phyloP scores from a whole-genome alignment of 192 early-diverging fungal genomes.

The Coemansia sp. region DNA sequence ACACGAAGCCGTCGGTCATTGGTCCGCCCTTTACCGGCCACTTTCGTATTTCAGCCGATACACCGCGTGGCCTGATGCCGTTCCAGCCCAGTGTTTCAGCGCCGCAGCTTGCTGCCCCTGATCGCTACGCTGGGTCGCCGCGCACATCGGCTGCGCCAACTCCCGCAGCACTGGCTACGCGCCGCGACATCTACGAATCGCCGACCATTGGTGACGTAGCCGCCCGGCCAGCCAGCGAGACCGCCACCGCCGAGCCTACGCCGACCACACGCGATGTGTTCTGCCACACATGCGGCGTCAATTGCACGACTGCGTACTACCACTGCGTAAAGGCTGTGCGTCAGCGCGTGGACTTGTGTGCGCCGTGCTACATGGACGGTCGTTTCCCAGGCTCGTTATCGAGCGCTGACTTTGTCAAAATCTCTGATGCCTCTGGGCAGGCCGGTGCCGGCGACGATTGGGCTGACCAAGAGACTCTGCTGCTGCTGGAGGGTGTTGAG shows the following conservation, averaged over 20 bases:
- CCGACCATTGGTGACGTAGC: conserved; percentile 34
- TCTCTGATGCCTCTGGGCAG: conserved; percentile 43
- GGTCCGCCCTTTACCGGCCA: conserved; percentile 97
- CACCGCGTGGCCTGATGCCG: conserved; percentile 88
- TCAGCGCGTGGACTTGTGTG: conserved; percentile 72
- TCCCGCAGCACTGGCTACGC: conserved; percentile 48
- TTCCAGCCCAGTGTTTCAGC: conserved; percentile 64
- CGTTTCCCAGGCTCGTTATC: conserved; percentile 81
- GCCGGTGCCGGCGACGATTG: conserved; percentile 64
- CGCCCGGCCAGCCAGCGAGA: conserved; percentile 51
- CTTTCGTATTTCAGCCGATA: conserved; percentile 94
- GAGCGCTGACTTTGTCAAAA: conserved; percentile 86
- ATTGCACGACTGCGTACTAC: conserved; percentile 78
- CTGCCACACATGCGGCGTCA: conserved; percentile 83
- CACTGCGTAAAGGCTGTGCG: conserved; percentile 71
- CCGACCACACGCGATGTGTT: conserved; percentile 50
- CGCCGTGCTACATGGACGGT: conserved; percentile 88
- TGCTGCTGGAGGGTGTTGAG: conserved; percentile 90
- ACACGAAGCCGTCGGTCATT: conserved; percentile 84
- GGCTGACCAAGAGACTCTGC: conserved; percentile 83
- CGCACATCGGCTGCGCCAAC: conserved; percentile 30
- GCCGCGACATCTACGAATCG: conserved; percentile 61
- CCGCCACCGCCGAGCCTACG: conserved; percentile 18
- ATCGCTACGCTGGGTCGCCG: conserved; percentile 11
- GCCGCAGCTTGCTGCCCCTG: conserved; percentile 19